A percentile compares a stretch with the other conserved stretches of the same genome.
These are phyloP conservation scores for Talaromyces marneffei DNA, from an alignment of 2,329 filamentous ascomycete species.

Conservation along the genomic window DNA sequence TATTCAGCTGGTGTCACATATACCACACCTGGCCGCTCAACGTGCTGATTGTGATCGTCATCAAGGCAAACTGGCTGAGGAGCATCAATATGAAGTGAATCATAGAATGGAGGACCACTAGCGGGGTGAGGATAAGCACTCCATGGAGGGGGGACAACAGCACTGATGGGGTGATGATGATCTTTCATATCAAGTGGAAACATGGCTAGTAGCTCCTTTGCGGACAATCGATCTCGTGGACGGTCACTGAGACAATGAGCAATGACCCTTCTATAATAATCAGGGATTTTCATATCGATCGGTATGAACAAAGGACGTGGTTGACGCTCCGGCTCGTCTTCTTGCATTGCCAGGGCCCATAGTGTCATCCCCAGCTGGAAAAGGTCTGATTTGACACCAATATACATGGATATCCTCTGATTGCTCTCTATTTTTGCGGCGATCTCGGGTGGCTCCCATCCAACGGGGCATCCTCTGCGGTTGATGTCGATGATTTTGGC, in stretches of 20 bases:
- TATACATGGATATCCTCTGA: constrained; percentile 92
- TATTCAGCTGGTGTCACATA: constrained; percentile 13
- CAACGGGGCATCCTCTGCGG: constrained; percentile 88
- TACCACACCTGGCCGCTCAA: constrained; percentile 8
- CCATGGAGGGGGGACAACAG: constrained; percentile 5
- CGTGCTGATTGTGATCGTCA: not conserved
- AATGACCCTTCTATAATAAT: constrained; percentile 72
- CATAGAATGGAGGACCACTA: constrained; percentile 6
- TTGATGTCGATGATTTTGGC: constrained; percentile 99
- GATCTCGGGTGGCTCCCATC: constrained; percentile 95
- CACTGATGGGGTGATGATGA: not conserved
- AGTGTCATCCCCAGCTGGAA: constrained; percentile 96
- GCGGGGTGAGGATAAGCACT: not conserved
- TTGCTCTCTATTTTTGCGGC: constrained; percentile 77
- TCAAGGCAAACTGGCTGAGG: constrained; percentile 10
- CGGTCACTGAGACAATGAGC: constrained; percentile 68
- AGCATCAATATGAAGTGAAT: not conserved
- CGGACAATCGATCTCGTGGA: constrained; percentile 67
- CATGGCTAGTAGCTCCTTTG: constrained; percentile 61
- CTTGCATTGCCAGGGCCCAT: constrained; percentile 80
- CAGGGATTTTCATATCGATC: constrained; percentile 55
- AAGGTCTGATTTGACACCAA: constrained; percentile 94
- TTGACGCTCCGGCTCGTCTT: constrained; percentile 82
- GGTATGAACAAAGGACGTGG: constrained; percentile 59
- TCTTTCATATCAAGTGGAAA: constrained; percentile 50